These are phyloP conservation scores for Fistulifera pelliculosa DNA, from an alignment of 108 stramenopile genomes.

Conservation along the genomic window DNA sequence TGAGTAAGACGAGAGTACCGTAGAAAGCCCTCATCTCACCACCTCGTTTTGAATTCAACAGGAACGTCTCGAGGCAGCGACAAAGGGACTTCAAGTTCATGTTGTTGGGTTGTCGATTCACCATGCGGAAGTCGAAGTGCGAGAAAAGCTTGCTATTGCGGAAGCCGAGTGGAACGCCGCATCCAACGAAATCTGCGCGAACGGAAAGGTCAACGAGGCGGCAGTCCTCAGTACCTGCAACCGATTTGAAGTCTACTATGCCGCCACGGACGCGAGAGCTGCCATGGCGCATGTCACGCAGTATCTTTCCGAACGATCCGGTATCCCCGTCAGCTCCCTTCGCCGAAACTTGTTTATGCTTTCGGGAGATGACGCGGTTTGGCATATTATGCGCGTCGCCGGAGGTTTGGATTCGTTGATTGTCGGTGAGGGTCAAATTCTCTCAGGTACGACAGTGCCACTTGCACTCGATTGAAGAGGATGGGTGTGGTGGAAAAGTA, in stretches of 20 bases:
- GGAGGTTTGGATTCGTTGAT: slow-evolving; percentile 96
- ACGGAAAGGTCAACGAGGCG: slow-evolving; percentile 84
- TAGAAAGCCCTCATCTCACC: neutral
- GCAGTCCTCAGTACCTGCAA: slow-evolving; percentile 97
- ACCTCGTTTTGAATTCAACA: no score
- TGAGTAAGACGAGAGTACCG: neutral
- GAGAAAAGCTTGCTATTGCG: slow-evolving; percentile 95
- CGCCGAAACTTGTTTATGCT: slow-evolving; percentile 93
- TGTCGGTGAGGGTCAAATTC: slow-evolving; percentile 98
- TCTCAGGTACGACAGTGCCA: slow-evolving; percentile 96
- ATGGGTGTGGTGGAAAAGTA: slow-evolving; percentile 95
- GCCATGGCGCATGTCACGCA: slow-evolving; percentile 86
- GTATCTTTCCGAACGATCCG: slow-evolving; percentile 76
- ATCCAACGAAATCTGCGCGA: slow-evolving; percentile 64
- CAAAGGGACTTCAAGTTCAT: slow-evolving; percentile 91
- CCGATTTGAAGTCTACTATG: slow-evolving; percentile 96
- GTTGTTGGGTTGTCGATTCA: slow-evolving; percentile 95
- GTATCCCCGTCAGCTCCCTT: slow-evolving; percentile 70
- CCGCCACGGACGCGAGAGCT: slow-evolving; percentile 80
- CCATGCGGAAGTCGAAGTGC: slow-evolving; percentile 93
- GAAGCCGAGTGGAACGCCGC: slow-evolving; percentile 92
- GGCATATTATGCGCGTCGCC: slow-evolving; percentile 95
- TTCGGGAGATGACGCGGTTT: slow-evolving; percentile 90
- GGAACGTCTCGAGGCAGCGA: slow-evolving; percentile 82
- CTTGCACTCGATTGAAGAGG: slow-evolving; percentile 90